Conservation (phyloP, 2,329 filamentous ascomycete genomes). For the Furcasterigmium furcatum region DNA sequence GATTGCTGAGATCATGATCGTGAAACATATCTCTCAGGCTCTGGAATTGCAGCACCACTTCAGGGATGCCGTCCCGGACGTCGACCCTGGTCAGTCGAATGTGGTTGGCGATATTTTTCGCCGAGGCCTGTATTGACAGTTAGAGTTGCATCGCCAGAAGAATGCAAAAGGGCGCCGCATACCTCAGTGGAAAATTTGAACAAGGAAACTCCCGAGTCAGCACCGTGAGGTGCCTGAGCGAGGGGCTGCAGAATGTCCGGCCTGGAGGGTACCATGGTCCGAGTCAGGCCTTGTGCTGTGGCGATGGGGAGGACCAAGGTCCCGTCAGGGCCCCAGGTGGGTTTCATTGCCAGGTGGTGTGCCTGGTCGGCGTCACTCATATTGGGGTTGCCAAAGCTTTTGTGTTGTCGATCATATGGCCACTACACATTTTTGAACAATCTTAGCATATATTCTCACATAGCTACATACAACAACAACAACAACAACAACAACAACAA, state of each 20-base stretch:
- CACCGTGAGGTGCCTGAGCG: constrained; percentile 55
- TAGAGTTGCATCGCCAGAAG: too few species aligned
- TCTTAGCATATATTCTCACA: constrained; percentile 39
- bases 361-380: constrained; percentile 61
- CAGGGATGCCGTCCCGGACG: constrained; percentile 56
- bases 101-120: constrained; percentile 52
- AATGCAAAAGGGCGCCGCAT: too few species aligned
- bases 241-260: constrained; percentile 50
- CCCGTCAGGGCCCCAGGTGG: constrained; percentile 74
- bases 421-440: constrained; percentile 58
- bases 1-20: constrained; percentile 34
- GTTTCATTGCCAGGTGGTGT: constrained; percentile 73
- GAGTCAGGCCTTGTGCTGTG: constrained; percentile 2
- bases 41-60: constrained; percentile 41
- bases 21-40: constrained; percentile 36
- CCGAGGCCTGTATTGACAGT: constrained; percentile 43
- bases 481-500: neutral
- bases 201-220: constrained; percentile 62
- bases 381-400: constrained; percentile 59
- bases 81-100: constrained; percentile 52
- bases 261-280: constrained; percentile 20
- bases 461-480: neutral
- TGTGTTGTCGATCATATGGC: constrained; percentile 79
- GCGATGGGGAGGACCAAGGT: constrained; percentile 59
- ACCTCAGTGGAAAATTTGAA: constrained; percentile 59